A percentile compares a stretch with the other conserved stretches of the same genome.
These are phyloP conservation scores for Solanum neorickii DNA, from an alignment of 257 asterid species.

Conservation along the genomic window DNA sequence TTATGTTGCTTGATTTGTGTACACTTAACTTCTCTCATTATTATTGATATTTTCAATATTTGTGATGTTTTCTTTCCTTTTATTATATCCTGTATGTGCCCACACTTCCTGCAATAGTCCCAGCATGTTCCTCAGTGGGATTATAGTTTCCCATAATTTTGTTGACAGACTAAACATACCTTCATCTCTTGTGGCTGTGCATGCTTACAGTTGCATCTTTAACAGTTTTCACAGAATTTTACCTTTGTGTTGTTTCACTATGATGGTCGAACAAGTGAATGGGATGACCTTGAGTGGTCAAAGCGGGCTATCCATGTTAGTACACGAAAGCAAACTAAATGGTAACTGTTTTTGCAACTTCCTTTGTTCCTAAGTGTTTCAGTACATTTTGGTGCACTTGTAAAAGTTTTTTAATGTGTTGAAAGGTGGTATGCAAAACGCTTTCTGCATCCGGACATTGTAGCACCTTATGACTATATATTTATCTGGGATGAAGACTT, in stretches of 20 bases:
- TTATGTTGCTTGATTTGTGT: neutral
- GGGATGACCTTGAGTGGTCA: constrained; percentile 95
- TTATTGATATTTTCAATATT: neutral
- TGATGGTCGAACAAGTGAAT: constrained; percentile 78
- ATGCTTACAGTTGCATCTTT: constrained; percentile 10
- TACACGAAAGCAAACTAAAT: constrained; percentile 66
- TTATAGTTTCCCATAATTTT: neutral
- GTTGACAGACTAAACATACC: neutral
- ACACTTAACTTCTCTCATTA: neutral
- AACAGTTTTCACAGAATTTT: constrained; percentile 85
- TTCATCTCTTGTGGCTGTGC: neutral
- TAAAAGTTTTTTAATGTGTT: neutral
- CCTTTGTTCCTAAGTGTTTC: neutral
- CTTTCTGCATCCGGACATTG: constrained; percentile 77
- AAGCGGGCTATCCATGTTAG: constrained; percentile 77
- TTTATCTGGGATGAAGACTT: constrained; percentile 89
- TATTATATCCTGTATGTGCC: neutral
- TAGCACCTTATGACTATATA: constrained; percentile 75
- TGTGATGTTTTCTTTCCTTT: neutral
- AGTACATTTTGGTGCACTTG: neutral
- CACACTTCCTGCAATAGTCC: neutral
- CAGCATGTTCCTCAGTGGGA: neutral
- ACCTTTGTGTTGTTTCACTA: constrained; percentile 75
- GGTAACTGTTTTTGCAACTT: constrained; percentile 24
- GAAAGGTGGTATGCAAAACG: constrained; percentile 93